These are phyloP conservation scores for Blastocrithidia nonstop DNA, from an alignment of 208 protist species.

Conservation along the genomic window DNA sequence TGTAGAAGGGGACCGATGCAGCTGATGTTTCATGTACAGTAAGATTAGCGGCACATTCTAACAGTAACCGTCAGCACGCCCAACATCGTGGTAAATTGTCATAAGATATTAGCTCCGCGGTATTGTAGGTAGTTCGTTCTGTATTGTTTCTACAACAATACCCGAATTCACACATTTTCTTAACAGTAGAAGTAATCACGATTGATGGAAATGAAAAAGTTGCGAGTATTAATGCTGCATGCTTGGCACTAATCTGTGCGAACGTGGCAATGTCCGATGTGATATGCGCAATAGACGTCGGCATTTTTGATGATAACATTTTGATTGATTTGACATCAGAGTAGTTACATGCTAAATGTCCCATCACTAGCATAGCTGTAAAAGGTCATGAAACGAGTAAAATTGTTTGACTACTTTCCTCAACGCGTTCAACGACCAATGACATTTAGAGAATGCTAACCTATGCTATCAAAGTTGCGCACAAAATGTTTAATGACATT, in stretches of 20 bases:
- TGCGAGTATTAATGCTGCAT: conserved; percentile 76
- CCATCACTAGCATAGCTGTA: conserved; percentile 40
- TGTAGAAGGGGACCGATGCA: too few species aligned
- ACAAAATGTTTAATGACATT: conserved; percentile 16
- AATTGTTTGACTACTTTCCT: conserved; percentile 72
- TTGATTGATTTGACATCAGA: conserved; percentile 63
- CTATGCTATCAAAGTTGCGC: conserved; percentile 26
- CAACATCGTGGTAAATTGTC: conserved; percentile 37
- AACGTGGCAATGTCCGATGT: conserved; percentile 71
- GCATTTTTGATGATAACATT: conserved; percentile 42
- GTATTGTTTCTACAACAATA: conserved; percentile 69
- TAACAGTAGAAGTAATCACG: conserved; percentile 64
- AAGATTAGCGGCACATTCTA: conserved; percentile 56
- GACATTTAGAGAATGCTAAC: conserved; percentile 28
- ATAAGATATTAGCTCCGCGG: conserved; percentile 57
- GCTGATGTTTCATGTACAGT: conserved; percentile 66
- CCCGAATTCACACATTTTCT: conserved; percentile 77
- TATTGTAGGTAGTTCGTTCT: conserved; percentile 59
- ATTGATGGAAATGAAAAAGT: conserved; percentile 72
- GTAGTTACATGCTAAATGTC: conserved; percentile 61
- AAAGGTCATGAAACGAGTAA: conserved; percentile 38
- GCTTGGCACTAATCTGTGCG: conserved; percentile 70
- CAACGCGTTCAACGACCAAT: conserved; percentile 37
- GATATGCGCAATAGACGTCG: conserved; percentile 47
- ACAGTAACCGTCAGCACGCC: too few species aligned